Base-by-base conservation (phyloP, 192 early-diverging fungal species). In the Cladochytrium replicatum region DNA sequence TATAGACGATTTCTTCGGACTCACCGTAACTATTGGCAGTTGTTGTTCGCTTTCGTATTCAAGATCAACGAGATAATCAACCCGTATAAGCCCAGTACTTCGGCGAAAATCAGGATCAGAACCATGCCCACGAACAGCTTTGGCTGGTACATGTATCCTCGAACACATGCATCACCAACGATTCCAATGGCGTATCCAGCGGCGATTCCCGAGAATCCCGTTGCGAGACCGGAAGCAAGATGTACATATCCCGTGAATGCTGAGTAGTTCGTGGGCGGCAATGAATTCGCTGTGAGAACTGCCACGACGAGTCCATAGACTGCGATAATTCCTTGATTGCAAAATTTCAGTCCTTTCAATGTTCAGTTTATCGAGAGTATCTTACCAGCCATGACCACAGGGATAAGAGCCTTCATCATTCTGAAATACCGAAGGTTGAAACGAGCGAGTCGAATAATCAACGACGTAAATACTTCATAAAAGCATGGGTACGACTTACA, bases 241-340 rank as follows among this genome's bases (percentile, higher is more conserved):
- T 88, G 85, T 49, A 92, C 74, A 49, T 87, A 88, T 30, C 83
- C 84, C 45, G 61, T 67, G 34, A 29, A 62, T 7, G 52, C 21
- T 45, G 62, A 69, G 46, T 74, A 72, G 7, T 43, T 51, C 22
- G 43, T 47, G 29, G 38, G 55, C 45, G 38, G 69, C 58, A 47
- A 52, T 55, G 29, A 72, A 15, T 31, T 66, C 60, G 51, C 69
- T 75, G 40, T 60, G 17, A 99, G 77, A 3, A 99, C 96, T 4
- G 96, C 78, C 4, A 99, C 92, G 8, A 97, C 93, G 8, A 99
- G 75, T 31, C 96, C 96, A 71, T 99, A 99, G 61, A 99, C 90
- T 65, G 84, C 93, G 57, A 99, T 89, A 69, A 99, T 99, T 88
- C 96, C 95, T 58, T 84, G 27, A 39, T 49, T n/a, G n/a, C n/a